These are phyloP conservation scores for Blastocystis sp. DNA, from an alignment of 352 stramenopile genomes.

Conservation along the genomic window DNA sequence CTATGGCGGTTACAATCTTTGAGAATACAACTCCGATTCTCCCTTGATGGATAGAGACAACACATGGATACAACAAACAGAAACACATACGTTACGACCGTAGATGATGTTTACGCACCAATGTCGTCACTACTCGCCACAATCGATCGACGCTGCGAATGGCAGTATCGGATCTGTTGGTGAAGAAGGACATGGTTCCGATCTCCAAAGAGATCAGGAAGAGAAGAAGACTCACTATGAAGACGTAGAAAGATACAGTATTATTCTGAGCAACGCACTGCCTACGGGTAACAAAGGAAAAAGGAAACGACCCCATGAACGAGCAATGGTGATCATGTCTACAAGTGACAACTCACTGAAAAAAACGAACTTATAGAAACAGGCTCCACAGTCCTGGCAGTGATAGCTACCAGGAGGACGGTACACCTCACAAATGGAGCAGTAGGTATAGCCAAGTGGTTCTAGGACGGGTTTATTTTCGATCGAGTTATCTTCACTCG, in stretches of 20 bases:
- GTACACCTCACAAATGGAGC: slow-evolving; percentile 11
- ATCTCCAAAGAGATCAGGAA: neutral
- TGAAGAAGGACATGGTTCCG: neutral
- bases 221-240: neutral
- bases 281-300: neutral
- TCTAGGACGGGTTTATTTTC: slow-evolving; percentile 10
- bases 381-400: neutral
- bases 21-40: no score
- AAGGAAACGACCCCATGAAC: neutral
- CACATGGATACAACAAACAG: neutral
- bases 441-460: slow-evolving; percentile 19
- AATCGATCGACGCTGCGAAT: neutral
- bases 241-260: slow-evolving; percentile 12
- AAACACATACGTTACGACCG: neutral
- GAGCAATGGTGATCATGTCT: slow-evolving; percentile 30
- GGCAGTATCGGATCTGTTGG: neutral
- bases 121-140: neutral
- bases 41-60: no score
- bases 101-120: neutral
- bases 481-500: neutral
- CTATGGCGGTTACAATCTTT: no score
- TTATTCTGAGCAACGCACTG: slow-evolving; percentile 42
- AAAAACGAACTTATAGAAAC: neutral
- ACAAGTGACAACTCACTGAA: neutral
- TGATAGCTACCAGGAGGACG: neutral